phyloP scores from a whole-genome alignment of 2,329 filamentous ascomycete genomes.

The Xylaria sp. region DNA sequence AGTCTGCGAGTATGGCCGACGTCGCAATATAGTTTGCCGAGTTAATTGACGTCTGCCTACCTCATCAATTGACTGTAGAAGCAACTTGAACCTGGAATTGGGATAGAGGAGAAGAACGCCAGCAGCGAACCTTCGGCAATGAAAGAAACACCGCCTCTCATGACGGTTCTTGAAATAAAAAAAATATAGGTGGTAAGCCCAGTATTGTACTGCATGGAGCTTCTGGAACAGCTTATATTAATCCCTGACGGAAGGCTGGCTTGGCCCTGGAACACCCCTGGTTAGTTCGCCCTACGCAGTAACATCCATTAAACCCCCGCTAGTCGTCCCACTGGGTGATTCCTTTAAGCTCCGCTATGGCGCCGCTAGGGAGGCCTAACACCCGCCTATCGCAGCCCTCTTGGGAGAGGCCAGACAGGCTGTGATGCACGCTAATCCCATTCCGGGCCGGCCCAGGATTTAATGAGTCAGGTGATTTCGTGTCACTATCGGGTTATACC shows the following conservation, averaged over 20 bases:
- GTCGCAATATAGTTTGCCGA: neutral
- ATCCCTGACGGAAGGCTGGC: constrained; percentile 34
- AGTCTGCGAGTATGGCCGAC: constrained; percentile 24
- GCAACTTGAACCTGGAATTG: neutral
- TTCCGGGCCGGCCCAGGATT: constrained; percentile 20
- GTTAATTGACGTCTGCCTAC: constrained; percentile 19
- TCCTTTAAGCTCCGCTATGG: constrained; percentile 35
- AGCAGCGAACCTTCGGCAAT: neutral
- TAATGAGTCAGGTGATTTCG: constrained; percentile 47
- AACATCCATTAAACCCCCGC: constrained; percentile 38
- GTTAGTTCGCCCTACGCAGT: constrained; percentile 37
- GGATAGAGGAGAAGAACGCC: neutral
- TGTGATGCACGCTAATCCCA: constrained; percentile 37
- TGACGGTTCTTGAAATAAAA: neutral
- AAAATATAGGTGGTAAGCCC: neutral
- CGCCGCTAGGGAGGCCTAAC: constrained; percentile 16
- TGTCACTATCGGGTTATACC: constrained; percentile 41
- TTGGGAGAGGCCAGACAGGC: constrained; percentile 30
- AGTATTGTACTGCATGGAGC: constrained; percentile 15
- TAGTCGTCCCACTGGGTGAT: constrained; percentile 35
- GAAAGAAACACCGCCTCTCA: neutral
- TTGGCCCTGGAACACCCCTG: constrained; percentile 33
- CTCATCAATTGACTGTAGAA: constrained; percentile 13
- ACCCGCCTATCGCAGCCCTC: constrained; percentile 36
- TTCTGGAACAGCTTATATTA: constrained; percentile 32